A percentile compares a stretch with the other conserved stretches of the same genome.
Evolutionary conservation across 805 yeast genomes (phyloP).

Genomic region (Starmerella powellii): DNA sequence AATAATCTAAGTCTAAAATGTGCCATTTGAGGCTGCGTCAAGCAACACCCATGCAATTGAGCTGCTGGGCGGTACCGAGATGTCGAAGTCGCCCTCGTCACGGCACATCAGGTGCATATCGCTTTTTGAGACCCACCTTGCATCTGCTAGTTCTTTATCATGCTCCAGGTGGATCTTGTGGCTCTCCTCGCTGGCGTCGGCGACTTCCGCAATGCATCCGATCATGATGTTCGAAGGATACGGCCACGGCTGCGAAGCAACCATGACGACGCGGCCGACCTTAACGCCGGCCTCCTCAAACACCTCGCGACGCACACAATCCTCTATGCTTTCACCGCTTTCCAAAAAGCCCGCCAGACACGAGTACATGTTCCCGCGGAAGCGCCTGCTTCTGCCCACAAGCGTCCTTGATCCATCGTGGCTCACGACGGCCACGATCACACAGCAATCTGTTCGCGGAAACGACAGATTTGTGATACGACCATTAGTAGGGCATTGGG

Average conservation of each 20-base stretch:
- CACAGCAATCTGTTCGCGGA: constrained; percentile 86
- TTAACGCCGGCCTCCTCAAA: constrained; percentile 93
- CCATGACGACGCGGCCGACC: constrained; percentile 44
- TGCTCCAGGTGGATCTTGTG: constrained; percentile 51
- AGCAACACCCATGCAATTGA: constrained; percentile 30
- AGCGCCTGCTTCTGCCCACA: constrained; percentile 58
- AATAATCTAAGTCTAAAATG: too few relatives aligned
- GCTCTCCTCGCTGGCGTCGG: constrained; percentile 36
- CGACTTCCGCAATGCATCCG: constrained; percentile 79
- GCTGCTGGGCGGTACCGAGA: constrained; percentile 26
- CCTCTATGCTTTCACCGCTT: constrained; percentile 85
- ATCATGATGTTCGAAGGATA: constrained; percentile 88
- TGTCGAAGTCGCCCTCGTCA: constrained; percentile 16
- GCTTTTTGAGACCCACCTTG: constrained; percentile 63
- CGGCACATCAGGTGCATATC: constrained; percentile 36
- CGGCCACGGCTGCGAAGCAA: constrained; percentile 93
- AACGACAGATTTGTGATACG: constrained; percentile 65
- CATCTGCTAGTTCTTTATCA: constrained; percentile 78
- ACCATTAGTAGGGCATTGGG: constrained; percentile 31
- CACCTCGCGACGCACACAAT: constrained; percentile 74
- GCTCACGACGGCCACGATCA: constrained; percentile 68
- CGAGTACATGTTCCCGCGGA: constrained; percentile 53
- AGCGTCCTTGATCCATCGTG: constrained; percentile 48
- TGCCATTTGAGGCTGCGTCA: constrained; percentile 18
- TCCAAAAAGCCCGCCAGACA: constrained; percentile 95